Percentiles rank a stretch among this genome's conserved stretches.
Evolutionary conservation across 2,329 filamentous ascomycete genomes (phyloP).

Genomic region (Alternaria solani): DNA sequence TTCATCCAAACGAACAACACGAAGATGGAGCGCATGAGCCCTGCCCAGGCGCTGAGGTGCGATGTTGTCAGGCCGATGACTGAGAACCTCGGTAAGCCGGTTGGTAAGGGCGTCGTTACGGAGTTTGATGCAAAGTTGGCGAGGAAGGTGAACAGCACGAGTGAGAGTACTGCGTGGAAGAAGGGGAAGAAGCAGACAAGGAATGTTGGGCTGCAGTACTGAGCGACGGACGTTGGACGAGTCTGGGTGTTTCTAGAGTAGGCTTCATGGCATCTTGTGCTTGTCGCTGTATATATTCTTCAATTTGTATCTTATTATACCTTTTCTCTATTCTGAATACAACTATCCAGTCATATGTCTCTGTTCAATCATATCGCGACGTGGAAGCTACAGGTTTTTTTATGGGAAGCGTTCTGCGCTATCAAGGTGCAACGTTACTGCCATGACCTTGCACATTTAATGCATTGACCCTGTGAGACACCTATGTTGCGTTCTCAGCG

Average conservation of each 20-base stretch:
- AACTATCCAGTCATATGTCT: not conserved
- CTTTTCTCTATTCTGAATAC: not conserved
- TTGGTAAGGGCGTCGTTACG: constrained; percentile 13
- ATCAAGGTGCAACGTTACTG: too few relatives aligned
- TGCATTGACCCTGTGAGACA: too few relatives aligned
- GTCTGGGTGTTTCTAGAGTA: too few relatives aligned
- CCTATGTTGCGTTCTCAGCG: too few relatives aligned
- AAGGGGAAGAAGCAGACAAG: not conserved
- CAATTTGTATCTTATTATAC: not conserved
- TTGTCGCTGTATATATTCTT: not conserved
- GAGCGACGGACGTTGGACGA: rapidly evolving
- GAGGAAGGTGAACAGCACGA: constrained; percentile 8
- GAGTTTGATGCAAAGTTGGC: constrained; percentile 14
- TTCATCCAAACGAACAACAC: constrained; percentile 52
- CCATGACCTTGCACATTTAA: too few relatives aligned
- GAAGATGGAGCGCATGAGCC: constrained; percentile 49
- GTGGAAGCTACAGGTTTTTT: too few relatives aligned
- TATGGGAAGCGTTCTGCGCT: too few relatives aligned
- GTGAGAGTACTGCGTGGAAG: constrained; percentile 10
- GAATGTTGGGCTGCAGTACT: not conserved
- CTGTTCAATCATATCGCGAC: not conserved
- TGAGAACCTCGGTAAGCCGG: constrained; percentile 17
- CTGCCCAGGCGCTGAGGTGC: constrained; percentile 18
- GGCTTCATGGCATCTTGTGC: not conserved
- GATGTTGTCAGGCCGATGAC: constrained; percentile 20